phyloP scores from a whole-genome alignment of 1,284 basidiomycete species.

The Ganoderma lingzhi region DNA sequence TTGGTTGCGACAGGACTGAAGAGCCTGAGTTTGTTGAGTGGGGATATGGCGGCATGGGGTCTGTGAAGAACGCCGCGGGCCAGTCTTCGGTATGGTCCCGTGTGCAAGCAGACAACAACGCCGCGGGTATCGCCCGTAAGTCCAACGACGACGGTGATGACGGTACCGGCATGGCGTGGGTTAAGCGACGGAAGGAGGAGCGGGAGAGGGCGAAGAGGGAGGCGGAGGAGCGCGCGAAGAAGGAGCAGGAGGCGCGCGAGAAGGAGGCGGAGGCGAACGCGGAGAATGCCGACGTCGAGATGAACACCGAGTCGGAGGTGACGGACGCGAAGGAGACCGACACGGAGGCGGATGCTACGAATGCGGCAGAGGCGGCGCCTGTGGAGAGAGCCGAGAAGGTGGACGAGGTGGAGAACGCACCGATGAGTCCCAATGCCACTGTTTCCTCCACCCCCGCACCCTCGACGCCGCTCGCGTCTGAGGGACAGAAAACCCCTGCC shows the following conservation, averaged over 20 bases:
- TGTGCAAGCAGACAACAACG: conserved; percentile 34
- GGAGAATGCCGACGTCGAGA: conserved; percentile 30
- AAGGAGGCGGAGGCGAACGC: conserved; percentile 26
- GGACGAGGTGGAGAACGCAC: conserved; percentile 12
- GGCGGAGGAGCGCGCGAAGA: conserved; percentile 48
- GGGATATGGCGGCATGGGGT: conserved; percentile 88
- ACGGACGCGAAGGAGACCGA: conserved; percentile 27
- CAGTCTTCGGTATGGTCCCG: conserved; percentile 33
- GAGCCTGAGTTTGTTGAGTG: conserved; percentile 86
- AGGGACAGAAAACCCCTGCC: conserved; percentile 9
- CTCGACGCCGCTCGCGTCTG: conserved; percentile 18
- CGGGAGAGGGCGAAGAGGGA: conserved; percentile 53
- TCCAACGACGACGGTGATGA: conserved; percentile 61
- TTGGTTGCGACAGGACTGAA: conserved; percentile 23
- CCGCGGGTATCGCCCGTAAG: conserved; percentile 48
- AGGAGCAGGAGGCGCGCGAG: conserved; percentile 27
- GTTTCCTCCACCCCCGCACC: conserved; percentile 18
- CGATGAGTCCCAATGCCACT: conserved; percentile 15
- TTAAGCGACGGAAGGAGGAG: conserved; percentile 64
- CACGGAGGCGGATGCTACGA: conserved; percentile 20
- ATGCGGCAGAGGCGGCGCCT: conserved; percentile 22
- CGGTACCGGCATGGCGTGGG: conserved; percentile 80
- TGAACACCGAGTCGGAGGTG: conserved; percentile 20
- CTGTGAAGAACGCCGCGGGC: conserved; percentile 49
- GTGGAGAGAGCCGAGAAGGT: conserved; percentile 11